phyloP scores from a whole-genome alignment of 2,329 filamentous ascomycete genomes.

The Ascochyta clinopodiicola region DNA sequence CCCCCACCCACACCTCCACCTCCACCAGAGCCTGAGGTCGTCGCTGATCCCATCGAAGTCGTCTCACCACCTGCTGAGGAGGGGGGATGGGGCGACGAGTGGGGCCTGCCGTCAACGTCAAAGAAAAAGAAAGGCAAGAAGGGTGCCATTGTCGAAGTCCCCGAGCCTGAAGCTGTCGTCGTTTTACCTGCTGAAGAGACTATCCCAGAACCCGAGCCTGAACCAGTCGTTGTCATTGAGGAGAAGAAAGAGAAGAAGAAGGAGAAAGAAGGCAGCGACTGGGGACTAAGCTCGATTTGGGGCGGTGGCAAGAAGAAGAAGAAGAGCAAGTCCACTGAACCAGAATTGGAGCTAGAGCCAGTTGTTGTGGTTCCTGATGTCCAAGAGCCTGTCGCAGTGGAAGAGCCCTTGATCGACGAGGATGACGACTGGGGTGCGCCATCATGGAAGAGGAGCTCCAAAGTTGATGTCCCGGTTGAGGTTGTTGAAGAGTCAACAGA shows the following conservation, averaged over 20 bases:
- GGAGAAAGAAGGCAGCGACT: conserved; percentile 41
- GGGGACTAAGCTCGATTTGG: conserved; percentile 49
- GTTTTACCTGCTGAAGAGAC: conserved; percentile 6
- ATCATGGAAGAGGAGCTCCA: conserved; percentile 55
- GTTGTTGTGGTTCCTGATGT: conserved; percentile 38
- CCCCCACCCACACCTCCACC: conserved; percentile 27
- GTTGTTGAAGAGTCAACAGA: conserved; percentile 50
- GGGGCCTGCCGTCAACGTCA: conserved; percentile 21
- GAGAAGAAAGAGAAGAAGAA: conserved; percentile 40
- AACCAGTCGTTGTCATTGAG: conserved; percentile 28
- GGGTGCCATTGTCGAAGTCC: conserved; percentile 49
- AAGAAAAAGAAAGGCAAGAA: conserved; percentile 42
- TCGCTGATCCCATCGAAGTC: conserved; percentile 21
- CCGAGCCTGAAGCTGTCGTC: conserved; percentile 7
- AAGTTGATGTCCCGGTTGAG: conserved; percentile 50
- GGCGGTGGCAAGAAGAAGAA: conserved; percentile 56
- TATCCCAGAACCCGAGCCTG: conserved; percentile 45
- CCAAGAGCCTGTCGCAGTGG: conserved; percentile 56
- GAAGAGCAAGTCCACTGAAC: conserved; percentile 47
- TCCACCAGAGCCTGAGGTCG: conserved; percentile 23
- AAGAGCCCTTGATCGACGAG: conserved; percentile 57
- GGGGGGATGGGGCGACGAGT: conserved; percentile 37
- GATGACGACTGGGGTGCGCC: conserved; percentile 65
- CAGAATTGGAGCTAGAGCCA: conserved; percentile 32
- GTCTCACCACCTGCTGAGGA: conserved; percentile 29